Percentiles rank a stretch among this genome's conserved stretches.
These are phyloP conservation scores for Auricularia heimuer DNA, from an alignment of 768 basidiomycete species.

Conservation along the genomic window DNA sequence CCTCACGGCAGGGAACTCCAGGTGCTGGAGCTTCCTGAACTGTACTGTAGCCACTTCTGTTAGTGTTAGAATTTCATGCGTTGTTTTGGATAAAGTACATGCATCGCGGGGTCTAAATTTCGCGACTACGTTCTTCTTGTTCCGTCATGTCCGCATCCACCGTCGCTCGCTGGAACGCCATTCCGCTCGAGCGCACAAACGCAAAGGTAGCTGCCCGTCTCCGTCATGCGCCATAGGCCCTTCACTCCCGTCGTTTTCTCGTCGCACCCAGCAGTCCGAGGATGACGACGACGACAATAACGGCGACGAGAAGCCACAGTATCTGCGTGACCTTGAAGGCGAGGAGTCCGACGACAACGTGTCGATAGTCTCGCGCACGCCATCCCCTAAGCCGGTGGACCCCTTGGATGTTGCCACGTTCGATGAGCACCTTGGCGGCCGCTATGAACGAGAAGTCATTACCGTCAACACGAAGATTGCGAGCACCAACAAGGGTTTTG, in stretches of 20 bases:
- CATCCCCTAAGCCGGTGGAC: slow-evolving; percentile 54
- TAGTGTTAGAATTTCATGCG: no score
- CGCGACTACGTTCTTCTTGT: no score
- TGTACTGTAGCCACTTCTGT: not conserved
- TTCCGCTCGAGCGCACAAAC: slow-evolving; percentile 37
- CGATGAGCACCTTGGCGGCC: slow-evolving; percentile 48
- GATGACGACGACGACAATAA: slow-evolving; percentile 31
- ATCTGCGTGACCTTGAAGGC: slow-evolving; percentile 1
- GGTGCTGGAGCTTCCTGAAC: not conserved
- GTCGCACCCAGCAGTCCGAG: slow-evolving; percentile 33
- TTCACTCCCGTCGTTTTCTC: slow-evolving; percentile 31
- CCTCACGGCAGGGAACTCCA: slow-evolving; percentile 34
- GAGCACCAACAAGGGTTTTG: slow-evolving; percentile 69
- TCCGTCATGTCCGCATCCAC: slow-evolving; percentile 49
- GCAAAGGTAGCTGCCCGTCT: slow-evolving; percentile 59
- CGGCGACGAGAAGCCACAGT: slow-evolving; percentile 11
- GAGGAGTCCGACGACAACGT: slow-evolving; percentile 47
- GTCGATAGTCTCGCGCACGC: slow-evolving; percentile 64
- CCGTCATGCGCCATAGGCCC: slow-evolving; percentile 44
- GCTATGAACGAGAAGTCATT: slow-evolving; percentile 47
- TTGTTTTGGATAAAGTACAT: no score
- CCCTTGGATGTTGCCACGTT: slow-evolving; percentile 41
- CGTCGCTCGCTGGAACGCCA: slow-evolving; percentile 66
- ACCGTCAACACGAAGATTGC: slow-evolving; percentile 78
- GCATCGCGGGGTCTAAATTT: no score